Evolutionary conservation across 2,329 filamentous ascomycete species (phyloP).

Genomic region (Aureobasidium uvarum): DNA sequence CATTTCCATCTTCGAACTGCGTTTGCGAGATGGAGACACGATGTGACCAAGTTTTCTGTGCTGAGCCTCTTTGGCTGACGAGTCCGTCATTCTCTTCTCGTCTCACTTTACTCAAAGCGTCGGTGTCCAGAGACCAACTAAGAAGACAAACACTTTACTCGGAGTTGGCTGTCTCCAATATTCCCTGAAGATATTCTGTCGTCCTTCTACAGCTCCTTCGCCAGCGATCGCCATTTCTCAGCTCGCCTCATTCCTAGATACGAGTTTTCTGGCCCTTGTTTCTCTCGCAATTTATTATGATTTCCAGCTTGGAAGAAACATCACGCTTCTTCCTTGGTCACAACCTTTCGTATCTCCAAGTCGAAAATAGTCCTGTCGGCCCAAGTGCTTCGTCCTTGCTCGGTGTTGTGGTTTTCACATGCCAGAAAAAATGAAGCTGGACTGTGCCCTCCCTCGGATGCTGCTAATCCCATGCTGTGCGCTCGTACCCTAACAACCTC

Average conservation of each 20-base stretch:
- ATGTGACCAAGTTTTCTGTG: not conserved
- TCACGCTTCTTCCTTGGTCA: not conserved
- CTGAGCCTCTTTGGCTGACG: not conserved
- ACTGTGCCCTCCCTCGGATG: not conserved
- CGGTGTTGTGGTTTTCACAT: not conserved
- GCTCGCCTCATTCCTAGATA: not conserved
- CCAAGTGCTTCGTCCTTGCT: not conserved
- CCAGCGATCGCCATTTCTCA: not conserved
- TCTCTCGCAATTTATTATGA: not conserved
- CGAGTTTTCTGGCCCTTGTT: not conserved
- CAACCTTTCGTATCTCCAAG: not conserved
- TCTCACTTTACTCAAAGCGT: not conserved
- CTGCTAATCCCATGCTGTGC: not conserved
- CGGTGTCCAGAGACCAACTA: no score
- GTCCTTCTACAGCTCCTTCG: not conserved
- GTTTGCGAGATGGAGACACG: not conserved
- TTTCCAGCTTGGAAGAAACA: not conserved
- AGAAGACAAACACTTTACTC: no score
- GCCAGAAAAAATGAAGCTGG: not conserved
- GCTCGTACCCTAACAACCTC: not conserved
- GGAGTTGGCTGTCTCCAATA: no score
- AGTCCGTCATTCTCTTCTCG: not conserved
- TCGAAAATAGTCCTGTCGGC: not conserved
- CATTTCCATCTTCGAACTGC: not conserved
- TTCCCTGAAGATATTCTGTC: not conserved